Percentiles rank a stretch among this genome's conserved stretches.
These are phyloP conservation scores for Furcasterigmium furcatum DNA, from an alignment of 2,329 filamentous ascomycete genomes.

Conservation along the genomic window DNA sequence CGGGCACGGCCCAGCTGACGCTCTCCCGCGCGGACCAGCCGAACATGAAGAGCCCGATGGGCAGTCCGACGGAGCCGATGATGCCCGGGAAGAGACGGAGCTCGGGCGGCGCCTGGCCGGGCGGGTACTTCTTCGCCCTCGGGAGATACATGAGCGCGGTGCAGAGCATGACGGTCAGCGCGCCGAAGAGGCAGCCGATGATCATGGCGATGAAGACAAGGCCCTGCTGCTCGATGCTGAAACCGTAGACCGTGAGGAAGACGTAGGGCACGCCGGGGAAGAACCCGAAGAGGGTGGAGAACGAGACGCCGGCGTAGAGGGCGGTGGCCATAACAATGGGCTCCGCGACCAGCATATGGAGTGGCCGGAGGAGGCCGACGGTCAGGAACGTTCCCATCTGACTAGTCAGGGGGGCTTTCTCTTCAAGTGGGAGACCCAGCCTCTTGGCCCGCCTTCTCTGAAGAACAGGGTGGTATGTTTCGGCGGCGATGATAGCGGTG, in stretches of 20 bases:
- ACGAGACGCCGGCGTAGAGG: slow-evolving; percentile 47
- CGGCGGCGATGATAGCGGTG: slow-evolving; percentile 35
- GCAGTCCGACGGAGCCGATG: slow-evolving; percentile 46
- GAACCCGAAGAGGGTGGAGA: slow-evolving; percentile 50
- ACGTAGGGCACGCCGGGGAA: slow-evolving; percentile 48
- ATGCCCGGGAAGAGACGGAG: slow-evolving; percentile 58
- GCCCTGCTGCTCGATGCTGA: slow-evolving; percentile 35
- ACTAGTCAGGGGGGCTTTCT: slow-evolving; percentile 16
- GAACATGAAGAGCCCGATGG: slow-evolving; percentile 60
- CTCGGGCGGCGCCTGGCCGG: slow-evolving; percentile 44
- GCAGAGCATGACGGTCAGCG: slow-evolving; percentile 35
- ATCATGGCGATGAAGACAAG: slow-evolving; percentile 43
- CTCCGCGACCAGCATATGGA: slow-evolving; percentile 59
- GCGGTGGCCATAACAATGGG: slow-evolving; percentile 58
- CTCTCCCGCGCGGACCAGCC: slow-evolving; percentile 48
- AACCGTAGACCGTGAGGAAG: slow-evolving; percentile 41
- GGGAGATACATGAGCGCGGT: slow-evolving; percentile 38
- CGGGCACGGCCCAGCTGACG: slow-evolving; percentile 47
- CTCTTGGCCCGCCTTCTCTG: slow-evolving; percentile 32
- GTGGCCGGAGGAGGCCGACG: slow-evolving; percentile 42
- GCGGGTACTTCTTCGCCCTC: slow-evolving; percentile 25
- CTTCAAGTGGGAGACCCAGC: slow-evolving; percentile 23
- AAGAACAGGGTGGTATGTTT: slow-evolving; percentile 55
- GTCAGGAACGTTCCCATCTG: slow-evolving; percentile 26
- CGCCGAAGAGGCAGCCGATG: slow-evolving; percentile 40